Percentiles rank a stretch among this genome's conserved stretches.
These are phyloP conservation scores for Mycena floridula DNA, from an alignment of 768 basidiomycete genomes.

Conservation along the genomic window DNA sequence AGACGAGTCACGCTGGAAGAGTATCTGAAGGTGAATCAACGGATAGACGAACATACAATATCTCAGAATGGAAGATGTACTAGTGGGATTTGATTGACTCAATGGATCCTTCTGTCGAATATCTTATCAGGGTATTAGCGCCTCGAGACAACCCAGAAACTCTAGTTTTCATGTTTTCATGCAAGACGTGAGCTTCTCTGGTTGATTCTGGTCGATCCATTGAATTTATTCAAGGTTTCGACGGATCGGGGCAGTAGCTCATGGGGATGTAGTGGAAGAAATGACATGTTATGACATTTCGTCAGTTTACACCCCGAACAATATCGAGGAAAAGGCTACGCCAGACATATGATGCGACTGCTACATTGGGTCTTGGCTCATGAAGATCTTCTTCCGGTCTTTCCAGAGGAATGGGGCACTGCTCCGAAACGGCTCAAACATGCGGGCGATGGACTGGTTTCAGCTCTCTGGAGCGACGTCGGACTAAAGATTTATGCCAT, in stretches of 20 bases:
- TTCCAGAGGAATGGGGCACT: constrained; percentile 35
- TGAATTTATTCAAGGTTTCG: too few relatives aligned
- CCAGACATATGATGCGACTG: constrained; percentile 57
- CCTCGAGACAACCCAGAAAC: constrained; percentile 43
- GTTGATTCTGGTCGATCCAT: neutral
- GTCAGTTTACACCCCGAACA: constrained; percentile 46
- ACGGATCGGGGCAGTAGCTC: too few relatives aligned
- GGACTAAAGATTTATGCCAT: constrained; percentile 38
- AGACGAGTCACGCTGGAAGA: constrained; percentile 35
- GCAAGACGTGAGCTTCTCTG: constrained; percentile 46
- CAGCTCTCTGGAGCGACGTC: constrained; percentile 48
- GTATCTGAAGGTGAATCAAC: constrained; percentile 35
- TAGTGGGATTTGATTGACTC: constrained; percentile 31
- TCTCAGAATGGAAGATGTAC: constrained; percentile 37
- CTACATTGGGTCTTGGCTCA: constrained; percentile 50
- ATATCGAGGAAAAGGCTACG: constrained; percentile 52
- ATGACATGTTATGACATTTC: constrained; percentile 48
- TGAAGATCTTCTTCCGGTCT: constrained; percentile 13
- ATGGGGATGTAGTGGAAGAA: too few relatives aligned
- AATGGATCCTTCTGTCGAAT: neutral
- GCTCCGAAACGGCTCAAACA: constrained; percentile 30
- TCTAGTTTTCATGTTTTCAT: constrained; percentile 52
- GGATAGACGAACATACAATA: constrained; percentile 35
- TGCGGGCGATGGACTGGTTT: constrained; percentile 37
- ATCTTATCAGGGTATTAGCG: constrained; percentile 47